Evolutionary conservation across 805 yeast species (phyloP).

Genomic region (Torulaspora indica): DNA sequence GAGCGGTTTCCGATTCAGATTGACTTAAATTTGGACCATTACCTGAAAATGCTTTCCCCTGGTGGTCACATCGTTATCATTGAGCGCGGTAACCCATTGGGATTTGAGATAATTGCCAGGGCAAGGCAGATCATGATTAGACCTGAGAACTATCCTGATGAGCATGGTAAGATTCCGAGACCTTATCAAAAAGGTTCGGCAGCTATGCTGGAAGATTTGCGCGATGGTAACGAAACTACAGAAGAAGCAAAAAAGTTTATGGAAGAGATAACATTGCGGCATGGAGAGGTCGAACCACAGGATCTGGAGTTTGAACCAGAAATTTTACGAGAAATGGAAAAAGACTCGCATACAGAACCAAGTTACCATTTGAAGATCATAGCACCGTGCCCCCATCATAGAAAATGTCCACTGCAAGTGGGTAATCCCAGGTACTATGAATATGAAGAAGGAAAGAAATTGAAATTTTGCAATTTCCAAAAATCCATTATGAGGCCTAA

Average conservation of each 20-base stretch:
- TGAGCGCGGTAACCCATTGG: constrained; percentile 86
- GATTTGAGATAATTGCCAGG: constrained; percentile 82
- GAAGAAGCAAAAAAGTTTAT: constrained; percentile 5
- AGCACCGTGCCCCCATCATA: constrained; percentile 91
- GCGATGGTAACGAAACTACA: not conserved
- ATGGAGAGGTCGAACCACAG: constrained; percentile 41
- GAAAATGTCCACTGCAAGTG: constrained; percentile 77
- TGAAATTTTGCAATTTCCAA: constrained; percentile 71
- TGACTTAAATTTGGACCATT: constrained; percentile 58
- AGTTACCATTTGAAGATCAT: constrained; percentile 58
- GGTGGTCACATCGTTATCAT: constrained; percentile 73
- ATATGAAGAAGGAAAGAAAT: constrained; percentile 50
- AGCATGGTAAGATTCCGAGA: constrained; percentile 61
- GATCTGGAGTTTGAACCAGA: constrained; percentile 49
- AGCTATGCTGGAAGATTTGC: constrained; percentile 22
- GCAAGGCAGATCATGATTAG: constrained; percentile 89
- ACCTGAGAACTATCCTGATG: constrained; percentile 60
- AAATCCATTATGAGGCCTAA: constrained; percentile 72
- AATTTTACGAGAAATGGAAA: constrained; percentile 19
- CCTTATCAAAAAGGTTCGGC: constrained; percentile 55
- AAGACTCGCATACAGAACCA: constrained; percentile 15
- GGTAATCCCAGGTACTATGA: constrained; percentile 65
- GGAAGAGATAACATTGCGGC: constrained; percentile 26
- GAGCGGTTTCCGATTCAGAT: constrained; percentile 66
- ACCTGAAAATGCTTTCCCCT: constrained; percentile 62